Evolutionary conservation across 2,329 filamentous ascomycete genomes (phyloP), one percentile per base, ranked within the genome.

Genomic region (Claviceps arundinis): DNA sequence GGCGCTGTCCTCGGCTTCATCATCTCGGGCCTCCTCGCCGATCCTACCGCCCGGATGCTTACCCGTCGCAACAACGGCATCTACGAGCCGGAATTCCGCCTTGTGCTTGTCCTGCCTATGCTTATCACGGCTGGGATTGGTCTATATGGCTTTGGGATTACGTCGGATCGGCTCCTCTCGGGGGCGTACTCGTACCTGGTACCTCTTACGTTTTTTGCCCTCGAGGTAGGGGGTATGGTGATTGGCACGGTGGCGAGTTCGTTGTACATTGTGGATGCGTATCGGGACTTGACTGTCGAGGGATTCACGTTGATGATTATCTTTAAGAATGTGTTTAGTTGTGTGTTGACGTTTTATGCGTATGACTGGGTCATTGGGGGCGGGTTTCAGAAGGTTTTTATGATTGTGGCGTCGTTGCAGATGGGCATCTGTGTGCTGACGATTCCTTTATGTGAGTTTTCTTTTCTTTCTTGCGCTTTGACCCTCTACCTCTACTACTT

Each of bases 311-410:
- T 88, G 68, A 79, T 93, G 65, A 78, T 95, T 57, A 83, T 95
- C 51, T 95, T 96, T 75, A 96, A 96, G 70, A 95, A 96, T 68
- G 78, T 96, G 56, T 95, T 96, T 70, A 87, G 84, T 56, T 96
- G 94, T 61, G 80, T 82, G 6, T 72, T 96, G 52, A 95, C 90
- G 0, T 94, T 84, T 65, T 85, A 80, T 58, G 89, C 88, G 1
- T 95, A 88, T 61, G 75, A 89, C 53, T 96, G 91, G 90, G 74
- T 95, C 26, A 74, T 85, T 9, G 58, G 70, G 1, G 80, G 80
- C 1, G 79, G 83, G n/a, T 78, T 81, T 54, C 74, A 76, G 47
- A 65, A 67, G 5, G 72, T 70, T 0, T 91, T 96, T 68, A 75
- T 85, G 51, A 76, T 79, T 19, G 77, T 95, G 47, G 83, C 80